Evolutionary conservation across 2,329 filamentous ascomycete species (phyloP).

Genomic region (Colletotrichum filicis): DNA sequence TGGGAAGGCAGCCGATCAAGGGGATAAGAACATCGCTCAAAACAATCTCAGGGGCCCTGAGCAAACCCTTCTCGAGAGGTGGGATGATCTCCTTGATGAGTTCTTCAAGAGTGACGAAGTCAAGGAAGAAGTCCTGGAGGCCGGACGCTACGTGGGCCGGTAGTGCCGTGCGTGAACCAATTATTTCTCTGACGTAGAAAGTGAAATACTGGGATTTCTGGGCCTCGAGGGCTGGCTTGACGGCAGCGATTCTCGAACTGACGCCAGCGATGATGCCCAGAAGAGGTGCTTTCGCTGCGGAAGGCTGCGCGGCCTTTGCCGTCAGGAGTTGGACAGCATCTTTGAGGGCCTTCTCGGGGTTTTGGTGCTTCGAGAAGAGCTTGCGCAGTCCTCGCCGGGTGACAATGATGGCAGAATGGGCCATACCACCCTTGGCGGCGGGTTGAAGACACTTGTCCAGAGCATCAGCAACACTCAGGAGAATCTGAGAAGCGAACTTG

Average conservation of each 20-base stretch:
- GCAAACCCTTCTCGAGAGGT: constrained; percentile 85
- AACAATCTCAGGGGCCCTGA: constrained; percentile 91
- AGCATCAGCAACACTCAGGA: constrained; percentile 76
- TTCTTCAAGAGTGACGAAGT: constrained; percentile 80
- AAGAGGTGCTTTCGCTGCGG: constrained; percentile 78
- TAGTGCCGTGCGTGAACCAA: constrained; percentile 80
- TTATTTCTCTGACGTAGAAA: constrained; percentile 87
- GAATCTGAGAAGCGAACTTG: constrained; percentile 71
- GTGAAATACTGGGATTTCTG: constrained; percentile 79
- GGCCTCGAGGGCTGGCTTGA: constrained; percentile 70
- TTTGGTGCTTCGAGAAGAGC: constrained; percentile 69
- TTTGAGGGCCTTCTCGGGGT: constrained; percentile 69
- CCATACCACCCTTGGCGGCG: constrained; percentile 71
- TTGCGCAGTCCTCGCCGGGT: constrained; percentile 84
- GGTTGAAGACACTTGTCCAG: constrained; percentile 82
- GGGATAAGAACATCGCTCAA: constrained; percentile 82
- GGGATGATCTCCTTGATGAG: constrained; percentile 81
- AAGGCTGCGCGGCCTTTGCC: constrained; percentile 71
- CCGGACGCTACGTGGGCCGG: constrained; percentile 78
- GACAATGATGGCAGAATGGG: constrained; percentile 79
- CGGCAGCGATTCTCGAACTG: constrained; percentile 75
- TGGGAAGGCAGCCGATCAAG: constrained; percentile 76
- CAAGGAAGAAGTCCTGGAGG: constrained; percentile 83
- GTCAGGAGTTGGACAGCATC: constrained; percentile 75
- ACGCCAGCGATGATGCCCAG: constrained; percentile 91